Percentiles rank a stretch among this genome's conserved stretches.
Evolutionary conservation across 2,329 filamentous ascomycete species (phyloP).

Genomic region (Achaetomium macrosporum): DNA sequence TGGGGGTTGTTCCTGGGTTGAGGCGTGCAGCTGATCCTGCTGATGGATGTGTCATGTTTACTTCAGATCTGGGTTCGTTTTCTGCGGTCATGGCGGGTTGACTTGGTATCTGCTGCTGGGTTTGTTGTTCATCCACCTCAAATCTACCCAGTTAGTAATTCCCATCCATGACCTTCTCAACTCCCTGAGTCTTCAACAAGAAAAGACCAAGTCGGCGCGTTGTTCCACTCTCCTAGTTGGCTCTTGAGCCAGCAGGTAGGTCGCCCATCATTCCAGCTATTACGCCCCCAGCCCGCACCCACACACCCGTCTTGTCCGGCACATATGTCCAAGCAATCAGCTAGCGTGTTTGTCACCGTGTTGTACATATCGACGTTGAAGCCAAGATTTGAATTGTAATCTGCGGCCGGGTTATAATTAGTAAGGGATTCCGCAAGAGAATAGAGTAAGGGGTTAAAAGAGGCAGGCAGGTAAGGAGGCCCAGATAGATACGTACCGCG

Average conservation of each 20-base stretch:
- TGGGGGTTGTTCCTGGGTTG: background rate
- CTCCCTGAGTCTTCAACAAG: constrained; percentile 3
- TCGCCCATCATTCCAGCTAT: background rate
- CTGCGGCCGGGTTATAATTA: constrained; percentile 28
- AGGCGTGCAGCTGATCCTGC: no score
- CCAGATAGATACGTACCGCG: constrained; percentile 2
- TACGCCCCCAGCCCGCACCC: constrained; percentile 33
- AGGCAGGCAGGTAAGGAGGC: no score
- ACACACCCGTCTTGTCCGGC: constrained; percentile 27
- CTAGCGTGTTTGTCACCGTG: constrained; percentile 24
- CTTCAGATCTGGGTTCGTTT: no score
- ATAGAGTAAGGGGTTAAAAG: background rate
- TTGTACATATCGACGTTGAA: constrained; percentile 28
- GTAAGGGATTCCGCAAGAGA: constrained; percentile 16
- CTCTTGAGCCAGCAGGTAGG: constrained; percentile 34
- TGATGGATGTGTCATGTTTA: no score
- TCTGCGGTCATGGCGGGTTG: no score
- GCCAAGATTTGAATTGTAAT: constrained; percentile 31
- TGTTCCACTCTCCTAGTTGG: constrained; percentile 25
- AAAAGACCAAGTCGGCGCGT: constrained; percentile 29
- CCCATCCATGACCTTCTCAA: no score
- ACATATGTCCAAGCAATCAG: constrained; percentile 31
- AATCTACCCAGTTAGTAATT: no score
- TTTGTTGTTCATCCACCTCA: no score
- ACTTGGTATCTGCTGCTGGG: no score